Evolutionary conservation across 371 early-diverging fungal genomes (phyloP), one percentile per base, ranked within the genome.

Genomic region (Mucor indicus): DNA sequence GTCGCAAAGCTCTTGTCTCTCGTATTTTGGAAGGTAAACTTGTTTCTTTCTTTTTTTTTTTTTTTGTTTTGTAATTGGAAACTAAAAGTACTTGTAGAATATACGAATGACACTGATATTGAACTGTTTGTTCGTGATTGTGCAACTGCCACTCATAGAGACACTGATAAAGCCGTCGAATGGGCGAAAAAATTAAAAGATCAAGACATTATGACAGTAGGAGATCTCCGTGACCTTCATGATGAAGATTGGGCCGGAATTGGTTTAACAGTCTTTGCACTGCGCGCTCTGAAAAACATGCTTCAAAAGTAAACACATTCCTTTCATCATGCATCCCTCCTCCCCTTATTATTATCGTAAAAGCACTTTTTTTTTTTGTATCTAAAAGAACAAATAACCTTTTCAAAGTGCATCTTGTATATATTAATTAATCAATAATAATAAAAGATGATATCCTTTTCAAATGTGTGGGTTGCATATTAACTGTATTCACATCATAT

Each of bases 201-300:
- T 29, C 89, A 90, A 59, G 91, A 90, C 55, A 77, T 90, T 46
- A 80, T 88, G 82, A 88, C 89, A 0, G 86, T 90, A 8, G 91
- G 89, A 1, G 90, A 90, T 59, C 64, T 90, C 35, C 75, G 85
- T 21, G 86, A 85, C 35, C 56, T 90, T 13, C 81, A 81, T 31
- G 89, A 89, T 44, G 84, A 85, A 44, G 91, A 90, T 56, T 90
- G 91, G 91, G 64, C 71, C 21, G 77, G 73, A 21, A 72, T 84
- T 38, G 86, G 85, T 2, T 65, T 95, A 48, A 92, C 94, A 2
- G 92, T 95, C 3, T 93, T 93, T 79, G 90, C 93, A 2, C 62
- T 79, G 20, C 80, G 95, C 36, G 89, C 91, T 3, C 71, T 93
- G 48, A 90, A 90, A 69, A 90, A 90, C 55, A 81, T 84, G 58